phyloP scores from a whole-genome alignment of 192 early-diverging fungal genomes.

The Dispira simplex region DNA sequence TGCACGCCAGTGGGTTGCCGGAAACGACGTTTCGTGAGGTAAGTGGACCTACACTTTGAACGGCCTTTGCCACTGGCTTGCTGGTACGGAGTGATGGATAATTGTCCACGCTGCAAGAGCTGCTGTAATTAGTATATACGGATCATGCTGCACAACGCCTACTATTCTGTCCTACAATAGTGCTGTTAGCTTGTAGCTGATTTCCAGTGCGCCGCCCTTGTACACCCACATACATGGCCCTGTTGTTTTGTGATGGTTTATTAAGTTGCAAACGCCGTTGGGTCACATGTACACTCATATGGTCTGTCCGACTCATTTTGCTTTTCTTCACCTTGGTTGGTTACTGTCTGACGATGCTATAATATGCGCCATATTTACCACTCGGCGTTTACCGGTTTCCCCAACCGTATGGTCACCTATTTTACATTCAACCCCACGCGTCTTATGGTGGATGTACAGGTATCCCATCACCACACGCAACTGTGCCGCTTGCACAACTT shows the following conservation, averaged over 20 bases:
- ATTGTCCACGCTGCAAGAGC: neutral
- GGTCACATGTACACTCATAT: neutral
- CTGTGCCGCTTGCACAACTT: conserved; percentile 50
- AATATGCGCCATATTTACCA: neutral
- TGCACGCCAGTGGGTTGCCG: conserved; percentile 46
- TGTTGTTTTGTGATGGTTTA: too few relatives aligned
- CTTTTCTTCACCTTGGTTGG: neutral
- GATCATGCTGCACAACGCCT: neutral
- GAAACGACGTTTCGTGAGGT: conserved; percentile 66
- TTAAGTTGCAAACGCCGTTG: neutral
- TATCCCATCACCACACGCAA: conserved; percentile 41
- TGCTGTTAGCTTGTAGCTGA: neutral
- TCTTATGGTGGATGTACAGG: conserved; percentile 3
- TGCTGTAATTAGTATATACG: neutral
- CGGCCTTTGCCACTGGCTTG: neutral
- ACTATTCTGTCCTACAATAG: neutral
- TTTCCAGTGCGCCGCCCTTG: too few relatives aligned
- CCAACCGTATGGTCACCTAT: conserved; percentile 1
- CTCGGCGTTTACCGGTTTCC: neutral
- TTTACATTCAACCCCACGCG: neutral
- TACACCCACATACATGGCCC: too few relatives aligned
- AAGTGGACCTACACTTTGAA: neutral
- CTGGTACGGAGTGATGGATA: neutral
- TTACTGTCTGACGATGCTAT: neutral
- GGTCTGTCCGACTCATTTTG: neutral